Evolutionary conservation across 2,329 filamentous ascomycete species (phyloP), one percentile per base, ranked within the genome.

Genomic region (Phyllosticta capitalensis): DNA sequence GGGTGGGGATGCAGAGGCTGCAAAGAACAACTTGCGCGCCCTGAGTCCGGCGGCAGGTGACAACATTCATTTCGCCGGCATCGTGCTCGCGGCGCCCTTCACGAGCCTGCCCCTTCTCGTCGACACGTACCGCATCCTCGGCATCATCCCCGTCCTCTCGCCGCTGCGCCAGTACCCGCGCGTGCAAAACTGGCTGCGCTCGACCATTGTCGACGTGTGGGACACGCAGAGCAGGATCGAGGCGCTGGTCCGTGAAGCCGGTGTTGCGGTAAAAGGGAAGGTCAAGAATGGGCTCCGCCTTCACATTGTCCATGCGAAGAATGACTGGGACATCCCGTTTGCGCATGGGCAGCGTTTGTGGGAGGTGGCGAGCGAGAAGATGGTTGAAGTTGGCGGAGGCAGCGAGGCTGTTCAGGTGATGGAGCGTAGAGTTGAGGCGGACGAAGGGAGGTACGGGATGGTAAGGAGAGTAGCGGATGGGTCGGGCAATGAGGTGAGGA

Each of bases 261-360:
- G 14, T 24, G 33, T 24, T 21, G n/a, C 21, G 9, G 17, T 9
- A 12, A 21, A 20, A 17, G 9, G 21, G 28, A 20, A 12, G 17
- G 17, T 12, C 14, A 45, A 5, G 14, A n/a, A 3, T n/a, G 17
- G 38, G 17, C 59, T 94, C 9, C 80, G 85, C 21, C 74, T 96
- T 20, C 85, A 82, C 51, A 76, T 96, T 50, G 75, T 97, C 2
- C 92, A 96, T 67, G 89, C 91, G 17, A 80, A 81, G 58, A 83
- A 96, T 67, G 92, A 97, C 69, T 76, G 77, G 61, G 90, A 96
- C 65, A 96, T 97, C 61, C 85, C 89, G 0, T 92, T 84, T 75
- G 80, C 76, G 1, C 85, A 91, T 67, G 84, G 85, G 28, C 65
- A 71, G 51, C 71, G 60, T 0, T 48, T 73, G 38, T 73, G 66